Evolutionary conservation across 2,329 filamentous ascomycete genomes (phyloP).

Genomic region (Aspergillus alliaceus): DNA sequence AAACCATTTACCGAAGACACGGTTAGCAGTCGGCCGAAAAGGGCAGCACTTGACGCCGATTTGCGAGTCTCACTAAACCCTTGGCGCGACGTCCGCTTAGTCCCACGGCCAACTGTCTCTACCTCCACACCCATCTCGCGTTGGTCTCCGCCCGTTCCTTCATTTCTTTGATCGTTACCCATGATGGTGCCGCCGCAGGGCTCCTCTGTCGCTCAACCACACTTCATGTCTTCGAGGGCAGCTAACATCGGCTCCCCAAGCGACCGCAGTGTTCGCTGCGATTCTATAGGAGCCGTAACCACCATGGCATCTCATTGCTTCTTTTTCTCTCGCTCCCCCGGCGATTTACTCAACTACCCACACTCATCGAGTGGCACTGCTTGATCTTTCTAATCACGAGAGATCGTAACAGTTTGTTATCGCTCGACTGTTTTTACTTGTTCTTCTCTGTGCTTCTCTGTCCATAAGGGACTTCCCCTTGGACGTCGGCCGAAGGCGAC

Average conservation of each 20-base stretch:
- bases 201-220: constrained; percentile 11
- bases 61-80: constrained; percentile 19
- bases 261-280: constrained; percentile 13
- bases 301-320: constrained; percentile 6
- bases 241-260: constrained; percentile 13
- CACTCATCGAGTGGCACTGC: constrained; percentile 6
- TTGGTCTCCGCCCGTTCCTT: constrained; percentile 1
- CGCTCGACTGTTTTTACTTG: too few relatives aligned
- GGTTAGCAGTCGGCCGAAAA: constrained; percentile 18
- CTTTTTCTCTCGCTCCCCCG: constrained; percentile 10
- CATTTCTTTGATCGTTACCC: neutral
- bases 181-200: constrained; percentile 5
- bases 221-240: constrained; percentile 5
- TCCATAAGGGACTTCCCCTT: constrained; percentile 17
- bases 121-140: constrained; percentile 4
- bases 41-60: constrained; percentile 17
- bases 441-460: too few relatives aligned
- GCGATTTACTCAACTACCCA: too few relatives aligned
- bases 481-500: constrained; percentile 24
- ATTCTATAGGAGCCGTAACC: constrained; percentile 19
- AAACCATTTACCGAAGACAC: constrained; percentile 22
- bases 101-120: constrained; percentile 2
- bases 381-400: too few relatives aligned
- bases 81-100: constrained; percentile 15
- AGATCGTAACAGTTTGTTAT: too few relatives aligned